Conservation (phyloP, 2,329 filamentous ascomycete genomes). For the Chaetomiaceae sp. region DNA sequence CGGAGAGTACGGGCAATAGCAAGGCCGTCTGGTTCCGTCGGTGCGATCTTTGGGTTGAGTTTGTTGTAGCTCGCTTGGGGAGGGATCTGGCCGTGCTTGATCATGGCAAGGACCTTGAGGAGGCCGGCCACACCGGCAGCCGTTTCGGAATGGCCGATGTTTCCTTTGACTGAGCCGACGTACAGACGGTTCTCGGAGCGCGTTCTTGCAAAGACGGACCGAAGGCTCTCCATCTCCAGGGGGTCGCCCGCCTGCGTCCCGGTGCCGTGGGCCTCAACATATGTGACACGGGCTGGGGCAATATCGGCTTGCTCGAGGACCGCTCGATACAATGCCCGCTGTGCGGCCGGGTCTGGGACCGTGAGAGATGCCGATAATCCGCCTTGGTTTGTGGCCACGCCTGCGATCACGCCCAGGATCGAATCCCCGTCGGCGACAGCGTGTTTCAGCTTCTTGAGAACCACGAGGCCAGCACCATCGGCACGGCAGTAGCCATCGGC, state of each 20-base stretch:
- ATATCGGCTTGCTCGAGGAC: conserved; percentile 48
- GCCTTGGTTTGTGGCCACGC: conserved; percentile 59
- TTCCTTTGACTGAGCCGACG: conserved; percentile 35
- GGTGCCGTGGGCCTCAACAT: conserved; percentile 64
- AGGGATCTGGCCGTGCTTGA: conserved; percentile 28
- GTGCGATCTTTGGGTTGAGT: conserved; percentile 27
- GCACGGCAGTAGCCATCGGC: conserved; percentile 47
- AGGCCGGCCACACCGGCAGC: conserved; percentile 29
- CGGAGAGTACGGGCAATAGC: conserved; percentile 14
- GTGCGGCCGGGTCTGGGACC: conserved; percentile 53
- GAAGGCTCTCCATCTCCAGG: background rate
- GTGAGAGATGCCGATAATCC: conserved; percentile 59
- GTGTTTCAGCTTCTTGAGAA: conserved; percentile 44
- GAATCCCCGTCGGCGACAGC: conserved; percentile 42
- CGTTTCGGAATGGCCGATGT: conserved; percentile 33
- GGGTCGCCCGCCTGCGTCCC: conserved; percentile 43
- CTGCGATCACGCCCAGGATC: conserved; percentile 55
- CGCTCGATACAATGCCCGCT: conserved; percentile 27
- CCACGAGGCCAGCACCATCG: conserved; percentile 40
- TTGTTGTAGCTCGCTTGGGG: conserved; percentile 31
- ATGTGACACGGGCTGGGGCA: conserved; percentile 54
- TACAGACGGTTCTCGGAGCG: too few species aligned
- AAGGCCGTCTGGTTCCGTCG: conserved; percentile 11
- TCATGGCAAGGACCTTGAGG: conserved; percentile 33
- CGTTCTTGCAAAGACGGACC: background rate